A percentile compares a stretch with the other conserved stretches of the same genome.
Evolutionary conservation across 495 filamentous ascomycete species (phyloP).

Genomic region (Penicillium odoratum): DNA sequence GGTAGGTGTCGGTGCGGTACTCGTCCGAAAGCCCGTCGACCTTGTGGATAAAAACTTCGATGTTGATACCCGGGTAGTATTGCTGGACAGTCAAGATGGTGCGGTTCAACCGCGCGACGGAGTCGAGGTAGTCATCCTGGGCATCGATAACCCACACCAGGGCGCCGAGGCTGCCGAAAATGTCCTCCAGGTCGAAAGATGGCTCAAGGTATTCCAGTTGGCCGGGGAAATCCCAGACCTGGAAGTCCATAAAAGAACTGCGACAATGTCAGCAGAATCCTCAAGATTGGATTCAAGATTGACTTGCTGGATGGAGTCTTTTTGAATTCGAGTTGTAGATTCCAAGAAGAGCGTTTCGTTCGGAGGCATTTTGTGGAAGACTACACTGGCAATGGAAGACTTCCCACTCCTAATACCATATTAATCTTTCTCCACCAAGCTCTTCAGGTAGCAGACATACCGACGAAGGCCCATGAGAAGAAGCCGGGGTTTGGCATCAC

Average conservation of each 20-base stretch:
- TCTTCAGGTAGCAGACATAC: slow-evolving; percentile 43
- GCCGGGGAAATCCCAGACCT: slow-evolving; percentile 95
- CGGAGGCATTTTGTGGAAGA: slow-evolving; percentile 95
- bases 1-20: slow-evolving; percentile 88
- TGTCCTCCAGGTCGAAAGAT: slow-evolving; percentile 82
- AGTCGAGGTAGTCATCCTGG: slow-evolving; percentile 93
- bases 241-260: slow-evolving; percentile 98
- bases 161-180: slow-evolving; percentile 90
- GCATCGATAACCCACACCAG: slow-evolving; percentile 98
- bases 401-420: slow-evolving; percentile 75
- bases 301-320: slow-evolving; percentile 84
- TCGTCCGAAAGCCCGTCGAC: slow-evolving; percentile 94
- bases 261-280: neutral
- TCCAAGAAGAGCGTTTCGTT: slow-evolving; percentile 94
- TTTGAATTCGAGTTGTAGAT: slow-evolving; percentile 88
- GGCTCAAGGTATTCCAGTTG: slow-evolving; percentile 87
- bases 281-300: neutral
- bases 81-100: slow-evolving; percentile 86
- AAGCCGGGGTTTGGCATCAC: slow-evolving; percentile 73
- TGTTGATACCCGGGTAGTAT: slow-evolving; percentile 85
- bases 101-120: slow-evolving; percentile 78
- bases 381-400: slow-evolving; percentile 95
- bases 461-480: slow-evolving; percentile 94
- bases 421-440: slow-evolving; percentile 6
- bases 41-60: slow-evolving; percentile 98